Base-by-base conservation (phyloP, 306 rosid genomes). In the Erythrophleum fordii region DNA sequence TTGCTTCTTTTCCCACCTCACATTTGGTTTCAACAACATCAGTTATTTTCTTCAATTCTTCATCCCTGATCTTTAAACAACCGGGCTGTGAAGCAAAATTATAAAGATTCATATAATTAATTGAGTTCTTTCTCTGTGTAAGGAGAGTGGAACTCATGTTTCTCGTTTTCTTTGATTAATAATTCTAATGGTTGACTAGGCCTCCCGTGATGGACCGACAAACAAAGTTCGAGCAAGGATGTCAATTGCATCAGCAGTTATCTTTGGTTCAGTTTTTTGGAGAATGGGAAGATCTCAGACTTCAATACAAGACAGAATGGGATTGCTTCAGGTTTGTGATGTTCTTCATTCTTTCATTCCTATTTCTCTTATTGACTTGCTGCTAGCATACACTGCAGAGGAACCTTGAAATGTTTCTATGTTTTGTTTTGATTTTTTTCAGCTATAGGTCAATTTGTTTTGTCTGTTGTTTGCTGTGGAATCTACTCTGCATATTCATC, bases 201-300 rank as follows among this genome's bases (percentile, higher is more conserved):
- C 98, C 87, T 95, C 97, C 48, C 98, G 98, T 48, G 98, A 95
- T 79, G 92, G 92, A 77, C 89, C 99, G 44, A 95, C 99, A 73
- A 95, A 95, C 84, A 91, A 88, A 89, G 99, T 95, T 85, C 92
- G 99, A 75, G 88, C 99, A 64, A 88, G 98, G 85, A 95, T 95
- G 99, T 95, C 99, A 44, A 69, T 95, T 64, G 99, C 97, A 42
- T 95, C 99, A 64, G 99, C 98, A 34, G 48, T 95, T 65, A 95
- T 95, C 82, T 95, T 95, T 87, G 99, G 97, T n/a, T 95, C 99
- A 46, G 98, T 95, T 28, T 95, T 95, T 82, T 95, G 99, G 99
- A 90, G 97, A 82, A 95, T 95, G 93, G 92, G 97, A 68, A 95
- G 86, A 80, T 95, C 99, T 72, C 99, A 95, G 87, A 95, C 99